Percentiles rank a stretch among this genome's conserved stretches.
These are phyloP conservation scores for Tolypocladium ovalisporum DNA, from an alignment of 2,329 filamentous ascomycete genomes.

Conservation along the genomic window DNA sequence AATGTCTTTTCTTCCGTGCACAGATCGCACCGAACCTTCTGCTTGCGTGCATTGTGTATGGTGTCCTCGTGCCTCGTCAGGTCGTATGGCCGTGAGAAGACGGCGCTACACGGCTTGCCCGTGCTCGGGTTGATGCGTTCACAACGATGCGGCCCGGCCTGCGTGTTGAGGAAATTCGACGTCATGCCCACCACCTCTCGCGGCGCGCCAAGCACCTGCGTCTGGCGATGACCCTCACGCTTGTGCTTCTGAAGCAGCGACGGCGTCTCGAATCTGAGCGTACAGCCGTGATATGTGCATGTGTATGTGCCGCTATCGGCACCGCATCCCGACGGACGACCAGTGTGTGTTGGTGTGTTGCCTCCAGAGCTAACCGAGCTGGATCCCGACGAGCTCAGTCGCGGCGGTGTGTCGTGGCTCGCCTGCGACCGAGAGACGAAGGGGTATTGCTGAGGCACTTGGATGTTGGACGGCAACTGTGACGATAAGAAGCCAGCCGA, in stretches of 20 bases:
- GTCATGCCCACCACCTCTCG: slow-evolving; percentile 28
- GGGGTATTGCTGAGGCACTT: slow-evolving; percentile 40
- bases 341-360: slow-evolving; percentile 21
- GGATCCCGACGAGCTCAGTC: slow-evolving; percentile 32
- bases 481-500: slow-evolving; percentile 14
- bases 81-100: slow-evolving; percentile 94
- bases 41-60: slow-evolving; percentile 89
- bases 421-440: slow-evolving; percentile 29
- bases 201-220: slow-evolving; percentile 31
- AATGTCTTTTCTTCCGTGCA: slow-evolving; percentile 98
- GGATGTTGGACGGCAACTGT: slow-evolving; percentile 25
- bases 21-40: slow-evolving; percentile 85
- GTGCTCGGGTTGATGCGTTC: slow-evolving; percentile 90
- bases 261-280: slow-evolving; percentile 78
- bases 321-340: slow-evolving; percentile 49
- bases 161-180: slow-evolving; percentile 60
- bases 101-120: slow-evolving; percentile 84
- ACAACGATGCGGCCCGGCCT: slow-evolving; percentile 88
- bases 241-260: slow-evolving; percentile 89
- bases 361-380: slow-evolving; percentile 28
- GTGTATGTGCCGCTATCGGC: slow-evolving; percentile 87
- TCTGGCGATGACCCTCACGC: slow-evolving; percentile 78
- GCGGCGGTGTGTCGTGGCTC: slow-evolving; percentile 22
- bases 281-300: slow-evolving; percentile 90
- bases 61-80: slow-evolving; percentile 94